Evolutionary conservation across 257 asterid genomes (phyloP), one percentile per base, ranked within the genome.

Genomic region (Solanum virginianum): DNA sequence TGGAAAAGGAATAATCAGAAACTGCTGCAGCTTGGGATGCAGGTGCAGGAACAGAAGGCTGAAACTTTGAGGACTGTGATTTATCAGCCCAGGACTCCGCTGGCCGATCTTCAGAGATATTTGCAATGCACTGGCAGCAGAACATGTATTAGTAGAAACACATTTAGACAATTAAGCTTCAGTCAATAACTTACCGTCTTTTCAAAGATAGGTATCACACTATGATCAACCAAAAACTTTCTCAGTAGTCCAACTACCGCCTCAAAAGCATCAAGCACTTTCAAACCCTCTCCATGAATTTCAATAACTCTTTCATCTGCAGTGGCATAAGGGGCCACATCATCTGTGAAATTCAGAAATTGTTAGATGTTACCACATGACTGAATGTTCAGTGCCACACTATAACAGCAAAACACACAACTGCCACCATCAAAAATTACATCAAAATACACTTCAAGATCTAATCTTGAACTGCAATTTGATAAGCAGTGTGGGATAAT

Each of bases 301-400:
- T 95, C 99, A 41, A 94, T 94, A 81, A 94, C 85, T 89, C 97
- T 91, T 92, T 95, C 99, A 56, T 92, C 98, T 17, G 97, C 87
- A 90, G 80, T 88, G 82, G 94, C 98, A 89, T 91, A 94, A 80
- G 82, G n/a, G 63, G 97, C 95, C 86, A 86, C 62, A 49, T 93
- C 97, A 80, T 92, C 99, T 94, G 91, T 77, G 56, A 83, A 68
- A 77, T 51, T 77, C 82, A 24, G 62, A 51, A 8, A 77, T 51
- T 77, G 60, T 24, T 24, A 51, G 26, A 77, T 51, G 81, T 22
- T 75, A 51, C 47, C 47, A 24, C 43, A 77, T 77, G 63, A 15
- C 63, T 49, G 45, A 75, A 49, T 53, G 82, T 75, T 49, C 41
- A 1, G 39, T 74, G 82, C 24, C 24, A 77, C 15, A 16, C 82